phyloP scores from a whole-genome alignment of 108 stramenopile genomes.

The Cyclostephanos tholiformis region DNA sequence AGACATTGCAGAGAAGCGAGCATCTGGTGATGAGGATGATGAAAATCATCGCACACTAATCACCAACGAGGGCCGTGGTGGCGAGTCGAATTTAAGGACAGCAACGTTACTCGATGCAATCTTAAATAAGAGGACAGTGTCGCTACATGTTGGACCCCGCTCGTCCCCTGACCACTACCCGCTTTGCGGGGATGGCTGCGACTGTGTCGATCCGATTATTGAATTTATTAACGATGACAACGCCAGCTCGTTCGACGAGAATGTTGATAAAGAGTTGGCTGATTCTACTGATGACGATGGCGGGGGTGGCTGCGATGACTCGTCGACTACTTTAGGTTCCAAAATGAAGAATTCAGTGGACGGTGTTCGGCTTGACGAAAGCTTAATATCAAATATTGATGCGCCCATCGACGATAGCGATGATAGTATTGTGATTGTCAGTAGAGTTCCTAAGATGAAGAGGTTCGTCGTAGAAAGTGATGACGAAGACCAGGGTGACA shows the following conservation, averaged over 20 bases:
- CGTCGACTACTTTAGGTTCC: neutral
- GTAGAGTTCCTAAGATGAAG: slow-evolving; percentile 10
- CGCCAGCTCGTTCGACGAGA: slow-evolving; percentile 26
- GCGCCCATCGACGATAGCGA: slow-evolving; percentile 9
- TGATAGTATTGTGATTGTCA: slow-evolving; percentile 12
- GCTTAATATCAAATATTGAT: neutral
- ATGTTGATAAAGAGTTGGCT: slow-evolving; percentile 1
- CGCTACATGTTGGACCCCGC: slow-evolving; percentile 13
- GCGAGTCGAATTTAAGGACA: too few species aligned
- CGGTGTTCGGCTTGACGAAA: slow-evolving; percentile 5
- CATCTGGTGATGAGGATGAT: neutral
- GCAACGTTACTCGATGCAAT: slow-evolving; percentile 47
- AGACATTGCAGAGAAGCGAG: neutral
- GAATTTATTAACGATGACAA: slow-evolving; percentile 46
- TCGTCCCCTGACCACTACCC: slow-evolving; percentile 17
- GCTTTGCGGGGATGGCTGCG: slow-evolving; percentile 39
- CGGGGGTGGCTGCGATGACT: neutral
- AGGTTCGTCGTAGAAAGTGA: slow-evolving; percentile 23
- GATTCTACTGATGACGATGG: slow-evolving; percentile 20
- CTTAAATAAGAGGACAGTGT: slow-evolving; percentile 21
- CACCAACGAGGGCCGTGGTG: neutral
- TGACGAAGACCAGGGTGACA: slow-evolving; percentile 14
- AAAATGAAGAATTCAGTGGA: neutral
- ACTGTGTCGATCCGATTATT: slow-evolving; percentile 47
- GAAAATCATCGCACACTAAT: neutral